Conservation (phyloP, 139 green algal species). For the Microglena sp. region DNA sequence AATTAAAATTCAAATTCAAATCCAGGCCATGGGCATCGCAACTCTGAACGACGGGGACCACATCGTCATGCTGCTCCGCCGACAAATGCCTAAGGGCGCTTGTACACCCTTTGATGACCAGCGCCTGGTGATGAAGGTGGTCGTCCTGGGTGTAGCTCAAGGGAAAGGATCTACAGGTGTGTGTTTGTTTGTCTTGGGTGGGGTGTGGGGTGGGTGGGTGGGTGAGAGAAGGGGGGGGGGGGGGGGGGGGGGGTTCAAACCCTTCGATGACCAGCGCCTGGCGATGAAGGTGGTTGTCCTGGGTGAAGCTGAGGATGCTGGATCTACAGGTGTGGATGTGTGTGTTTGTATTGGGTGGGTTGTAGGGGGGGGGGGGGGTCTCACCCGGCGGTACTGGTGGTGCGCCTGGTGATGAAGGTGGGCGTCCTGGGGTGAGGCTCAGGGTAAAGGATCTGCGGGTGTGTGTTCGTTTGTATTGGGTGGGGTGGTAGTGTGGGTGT, state of each 20-base stretch:
- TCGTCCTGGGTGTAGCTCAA: constrained; percentile 21
- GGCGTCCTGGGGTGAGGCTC: constrained; percentile 19
- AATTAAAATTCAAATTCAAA: no score
- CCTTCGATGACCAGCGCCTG: constrained; percentile 41
- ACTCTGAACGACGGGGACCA: constrained; percentile 18
- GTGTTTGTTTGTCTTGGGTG: not conserved
- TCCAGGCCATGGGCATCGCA: constrained; percentile 10
- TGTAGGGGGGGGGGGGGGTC: no score
- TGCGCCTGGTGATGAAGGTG: constrained; percentile 26
- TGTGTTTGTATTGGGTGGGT: no score
- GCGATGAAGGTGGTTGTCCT: constrained; percentile 20
- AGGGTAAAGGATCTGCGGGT: constrained; percentile 15
- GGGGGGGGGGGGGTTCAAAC: no score
- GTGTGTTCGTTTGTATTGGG: not conserved
- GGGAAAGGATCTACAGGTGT: constrained; percentile 17
- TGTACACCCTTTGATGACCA: constrained; percentile 32
- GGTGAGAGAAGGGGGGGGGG: no score
- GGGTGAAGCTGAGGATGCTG: no score
- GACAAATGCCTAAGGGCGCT: constrained; percentile 4
- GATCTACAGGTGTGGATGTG: no score
- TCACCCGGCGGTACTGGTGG: not conserved
- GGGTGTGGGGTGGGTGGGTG: no score
- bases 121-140: constrained; percentile 26
- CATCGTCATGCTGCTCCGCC: constrained; percentile 26
- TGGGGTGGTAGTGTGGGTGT: no score